A percentile compares a stretch with the other conserved stretches of the same genome.
Evolutionary conservation across 2,329 filamentous ascomycete genomes (phyloP).

Genomic region (Eurotiales sp.): DNA sequence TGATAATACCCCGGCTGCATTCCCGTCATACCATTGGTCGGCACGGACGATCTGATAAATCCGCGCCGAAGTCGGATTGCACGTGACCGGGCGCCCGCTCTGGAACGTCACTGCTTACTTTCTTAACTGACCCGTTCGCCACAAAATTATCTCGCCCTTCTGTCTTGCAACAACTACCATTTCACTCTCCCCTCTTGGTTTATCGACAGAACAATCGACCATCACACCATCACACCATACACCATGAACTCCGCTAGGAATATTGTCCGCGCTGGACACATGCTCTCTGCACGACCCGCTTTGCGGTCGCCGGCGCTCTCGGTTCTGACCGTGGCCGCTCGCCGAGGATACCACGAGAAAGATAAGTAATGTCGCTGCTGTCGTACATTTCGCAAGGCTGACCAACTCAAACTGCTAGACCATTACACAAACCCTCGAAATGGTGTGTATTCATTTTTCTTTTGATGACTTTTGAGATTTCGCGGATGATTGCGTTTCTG

Average conservation of each 20-base stretch:
- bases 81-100: slow-evolving; percentile 4
- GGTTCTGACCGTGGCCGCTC: slow-evolving; percentile 7
- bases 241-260: slow-evolving; percentile 15
- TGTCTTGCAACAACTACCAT: neutral
- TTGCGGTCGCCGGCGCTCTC: slow-evolving; percentile 11
- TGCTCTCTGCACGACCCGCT: slow-evolving; percentile 13
- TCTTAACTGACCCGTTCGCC: neutral
- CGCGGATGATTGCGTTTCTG: neutral
- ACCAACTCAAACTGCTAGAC: slow-evolving; percentile 55
- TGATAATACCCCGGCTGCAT: neutral
- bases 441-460: slow-evolving; percentile 30
- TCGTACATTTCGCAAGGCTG: slow-evolving; percentile 2
- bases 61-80: slow-evolving; percentile 8
- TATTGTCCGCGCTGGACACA: slow-evolving; percentile 10
- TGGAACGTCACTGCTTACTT: slow-evolving; percentile 9
- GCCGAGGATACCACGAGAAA: slow-evolving; percentile 62
- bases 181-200: neutral
- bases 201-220: neutral
- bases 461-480: neutral
- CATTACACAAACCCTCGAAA: slow-evolving; percentile 79
- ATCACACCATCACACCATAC: neutral
- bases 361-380: slow-evolving; percentile 48
- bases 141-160: neutral
- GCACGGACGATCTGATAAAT: slow-evolving; percentile 8
- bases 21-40: neutral